These are phyloP conservation scores for Talaromyces sp. DNA, from an alignment of 2,329 filamentous ascomycete genomes.

Conservation along the genomic window DNA sequence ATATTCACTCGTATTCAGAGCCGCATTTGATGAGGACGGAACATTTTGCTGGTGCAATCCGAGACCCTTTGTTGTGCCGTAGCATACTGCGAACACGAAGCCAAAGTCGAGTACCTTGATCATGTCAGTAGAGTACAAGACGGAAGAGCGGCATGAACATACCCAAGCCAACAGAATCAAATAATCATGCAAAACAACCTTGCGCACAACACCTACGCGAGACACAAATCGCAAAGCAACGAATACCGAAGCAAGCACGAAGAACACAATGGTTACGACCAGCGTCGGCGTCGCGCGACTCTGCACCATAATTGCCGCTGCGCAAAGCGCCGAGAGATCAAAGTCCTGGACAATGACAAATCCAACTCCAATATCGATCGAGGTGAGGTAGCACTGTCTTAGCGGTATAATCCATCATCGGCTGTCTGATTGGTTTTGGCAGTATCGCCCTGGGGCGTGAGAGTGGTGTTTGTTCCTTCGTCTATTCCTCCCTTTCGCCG, in stretches of 20 bases:
- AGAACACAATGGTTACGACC: conserved; percentile 44
- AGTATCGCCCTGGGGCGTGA: not conserved
- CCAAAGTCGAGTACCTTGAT: conserved; percentile 43
- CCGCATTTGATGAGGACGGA: conserved; percentile 25
- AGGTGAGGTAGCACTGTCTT: not conserved
- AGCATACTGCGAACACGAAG: conserved; percentile 47
- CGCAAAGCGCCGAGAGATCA: not conserved
- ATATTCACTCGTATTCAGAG: conserved; percentile 52
- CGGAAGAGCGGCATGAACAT: conserved; percentile 21
- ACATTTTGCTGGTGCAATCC: conserved; percentile 43
- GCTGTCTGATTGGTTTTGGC: not conserved
- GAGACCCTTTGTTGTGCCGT: conserved; percentile 42
- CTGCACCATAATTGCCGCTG: conserved; percentile 23
- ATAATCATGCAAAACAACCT: conserved; percentile 72
- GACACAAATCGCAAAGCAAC: conserved; percentile 72
- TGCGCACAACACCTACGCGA: conserved; percentile 68
- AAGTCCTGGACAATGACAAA: conserved; percentile 13
- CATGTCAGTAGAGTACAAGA: not conserved
- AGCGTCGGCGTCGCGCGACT: conserved; percentile 38
- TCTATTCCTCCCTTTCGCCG: not conserved
- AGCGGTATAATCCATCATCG: conserved; percentile 13
- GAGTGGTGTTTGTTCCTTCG: not conserved
- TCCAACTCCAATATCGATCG: conserved; percentile 3
- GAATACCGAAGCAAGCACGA: conserved; percentile 69
- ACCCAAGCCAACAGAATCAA: conserved; percentile 78